Evolutionary conservation across 2,329 filamentous ascomycete genomes (phyloP).

Genomic region (Clonostachys rhizophaga): DNA sequence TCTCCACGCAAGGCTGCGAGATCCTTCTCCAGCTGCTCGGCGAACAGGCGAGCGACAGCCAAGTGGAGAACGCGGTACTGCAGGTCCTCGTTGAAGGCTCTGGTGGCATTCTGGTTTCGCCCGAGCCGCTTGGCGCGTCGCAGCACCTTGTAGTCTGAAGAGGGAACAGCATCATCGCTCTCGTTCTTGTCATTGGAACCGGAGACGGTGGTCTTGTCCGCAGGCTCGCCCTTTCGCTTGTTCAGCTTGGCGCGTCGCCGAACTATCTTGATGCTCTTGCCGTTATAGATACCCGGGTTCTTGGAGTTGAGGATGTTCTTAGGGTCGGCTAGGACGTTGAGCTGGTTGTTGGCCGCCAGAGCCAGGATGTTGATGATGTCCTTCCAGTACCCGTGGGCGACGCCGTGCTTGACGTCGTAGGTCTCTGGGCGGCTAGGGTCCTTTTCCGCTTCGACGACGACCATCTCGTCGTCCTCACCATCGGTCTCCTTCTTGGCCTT

Average conservation of each 20-base stretch:
- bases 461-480: constrained; percentile 26
- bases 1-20: constrained; percentile 29
- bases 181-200: no score
- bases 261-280: neutral
- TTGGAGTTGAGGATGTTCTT: constrained; percentile 31
- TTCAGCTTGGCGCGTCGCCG: no score
- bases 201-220: no score
- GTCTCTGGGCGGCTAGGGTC: constrained; percentile 18
- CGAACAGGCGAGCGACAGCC: constrained; percentile 49
- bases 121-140: constrained; percentile 21
- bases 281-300: constrained; percentile 11
- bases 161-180: no score
- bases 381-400: constrained; percentile 59
- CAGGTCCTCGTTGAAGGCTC: constrained; percentile 32
- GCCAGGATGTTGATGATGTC: constrained; percentile 53
- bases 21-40: constrained; percentile 46
- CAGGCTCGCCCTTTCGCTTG: no score
- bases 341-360: constrained; percentile 40
- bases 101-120: constrained; percentile 34
- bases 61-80: constrained; percentile 48
- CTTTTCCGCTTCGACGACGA: constrained; percentile 16
- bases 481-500: constrained; percentile 32
- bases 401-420: constrained; percentile 38
- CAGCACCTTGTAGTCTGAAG: constrained; percentile 6
- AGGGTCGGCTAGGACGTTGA: constrained; percentile 34